A percentile compares a stretch with the other conserved stretches of the same genome.
phyloP scores from a whole-genome alignment of 352 stramenopile species.

The Phytopythium aichiense region DNA sequence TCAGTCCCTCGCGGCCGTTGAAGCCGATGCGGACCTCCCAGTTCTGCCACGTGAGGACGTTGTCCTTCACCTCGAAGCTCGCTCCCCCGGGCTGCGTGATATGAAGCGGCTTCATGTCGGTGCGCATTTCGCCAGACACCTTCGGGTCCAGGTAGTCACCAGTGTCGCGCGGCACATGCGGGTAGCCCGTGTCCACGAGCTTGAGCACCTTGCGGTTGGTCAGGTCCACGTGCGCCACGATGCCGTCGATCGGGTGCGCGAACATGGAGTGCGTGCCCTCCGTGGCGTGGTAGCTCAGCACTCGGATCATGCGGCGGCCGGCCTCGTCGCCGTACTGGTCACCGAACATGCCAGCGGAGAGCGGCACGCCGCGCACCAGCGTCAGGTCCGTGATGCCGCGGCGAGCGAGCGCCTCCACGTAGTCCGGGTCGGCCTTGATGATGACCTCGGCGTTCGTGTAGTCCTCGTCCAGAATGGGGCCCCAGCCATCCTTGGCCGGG shows the following conservation, averaged over 20 bases:
- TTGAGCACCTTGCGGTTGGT: constrained; percentile 34
- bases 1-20: constrained; percentile 76
- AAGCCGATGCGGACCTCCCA: constrained; percentile 81
- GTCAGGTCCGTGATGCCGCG: constrained; percentile 42
- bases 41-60: constrained; percentile 74
- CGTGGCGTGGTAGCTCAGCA: constrained; percentile 38
- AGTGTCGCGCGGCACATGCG: constrained; percentile 36
- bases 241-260: constrained; percentile 37
- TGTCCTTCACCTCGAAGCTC: constrained; percentile 65
- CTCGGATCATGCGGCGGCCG: constrained; percentile 39
- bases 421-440: constrained; percentile 35
- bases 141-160: constrained; percentile 41
- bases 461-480: constrained; percentile 42
- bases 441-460: constrained; percentile 39
- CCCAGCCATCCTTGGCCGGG: constrained; percentile 37
- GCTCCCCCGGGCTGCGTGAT: constrained; percentile 73
- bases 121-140: constrained; percentile 34
- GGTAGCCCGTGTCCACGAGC: constrained; percentile 41
- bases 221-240: constrained; percentile 44
- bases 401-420: constrained; percentile 33
- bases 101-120: constrained; percentile 54
- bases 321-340: constrained; percentile 27
- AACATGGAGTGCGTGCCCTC: constrained; percentile 49
- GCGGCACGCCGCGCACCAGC: constrained; percentile 32
- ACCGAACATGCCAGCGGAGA: constrained; percentile 41